A percentile compares a stretch with the other conserved stretches of the same genome.
Evolutionary conservation across 23 red algal species (phyloP).

Genomic region (Gracilaria caudata): DNA sequence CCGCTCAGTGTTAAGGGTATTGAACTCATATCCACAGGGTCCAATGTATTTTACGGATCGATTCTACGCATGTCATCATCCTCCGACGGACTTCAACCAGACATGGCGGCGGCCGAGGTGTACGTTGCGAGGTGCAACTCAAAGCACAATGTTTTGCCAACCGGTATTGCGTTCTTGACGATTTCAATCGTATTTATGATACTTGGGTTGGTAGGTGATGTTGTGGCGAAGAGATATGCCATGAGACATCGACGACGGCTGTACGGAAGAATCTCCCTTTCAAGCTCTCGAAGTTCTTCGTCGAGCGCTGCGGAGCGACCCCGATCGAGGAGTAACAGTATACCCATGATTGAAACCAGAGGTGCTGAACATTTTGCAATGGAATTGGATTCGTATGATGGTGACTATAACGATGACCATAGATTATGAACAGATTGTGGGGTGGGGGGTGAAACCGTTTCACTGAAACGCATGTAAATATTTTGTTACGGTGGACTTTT

Average conservation of each 20-base stretch:
- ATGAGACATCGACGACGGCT: not conserved
- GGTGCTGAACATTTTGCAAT: slow-evolving; percentile 22
- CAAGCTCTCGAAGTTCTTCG: not conserved
- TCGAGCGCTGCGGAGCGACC: not conserved
- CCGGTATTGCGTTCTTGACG: slow-evolving; percentile 38
- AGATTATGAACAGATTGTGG: not conserved
- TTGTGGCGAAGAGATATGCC: slow-evolving; percentile 32
- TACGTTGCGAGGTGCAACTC: slow-evolving; percentile 9
- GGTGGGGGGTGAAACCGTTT: too few relatives aligned
- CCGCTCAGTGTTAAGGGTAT: slow-evolving; percentile 48
- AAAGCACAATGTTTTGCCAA: slow-evolving; percentile 4
- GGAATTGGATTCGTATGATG: slow-evolving; percentile 22
- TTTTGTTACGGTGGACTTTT: not conserved
- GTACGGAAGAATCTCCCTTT: slow-evolving; percentile 21
- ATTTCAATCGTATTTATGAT: slow-evolving; percentile 23
- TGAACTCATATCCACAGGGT: slow-evolving; percentile 30
- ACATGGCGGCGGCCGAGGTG: slow-evolving; percentile 19
- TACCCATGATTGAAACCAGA: not conserved
- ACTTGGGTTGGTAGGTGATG: slow-evolving; percentile 3
- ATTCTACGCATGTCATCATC: slow-evolving; percentile 25
- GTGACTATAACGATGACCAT: slow-evolving; percentile 1
- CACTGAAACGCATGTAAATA: not conserved
- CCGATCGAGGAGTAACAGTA: not conserved
- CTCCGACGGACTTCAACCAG: not conserved
- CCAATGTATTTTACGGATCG: not conserved